A percentile compares a stretch with the other conserved stretches of the same genome.
These are phyloP conservation scores for Ceratocystis cubensis DNA, from an alignment of 2,329 filamentous ascomycete genomes.

Conservation along the genomic window DNA sequence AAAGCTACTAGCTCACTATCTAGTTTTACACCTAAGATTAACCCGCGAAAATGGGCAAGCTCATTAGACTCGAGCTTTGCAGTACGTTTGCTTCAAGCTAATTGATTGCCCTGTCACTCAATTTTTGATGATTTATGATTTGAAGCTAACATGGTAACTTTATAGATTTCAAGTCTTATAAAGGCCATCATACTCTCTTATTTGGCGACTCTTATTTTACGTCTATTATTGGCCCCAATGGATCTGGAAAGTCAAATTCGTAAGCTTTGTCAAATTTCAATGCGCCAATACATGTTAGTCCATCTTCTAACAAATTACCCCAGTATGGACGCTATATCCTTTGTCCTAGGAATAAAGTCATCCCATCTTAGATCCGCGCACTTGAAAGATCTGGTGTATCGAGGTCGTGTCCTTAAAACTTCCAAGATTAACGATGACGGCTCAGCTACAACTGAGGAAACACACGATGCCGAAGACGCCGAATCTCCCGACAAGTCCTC, in stretches of 20 bases:
- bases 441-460: constrained; percentile 52
- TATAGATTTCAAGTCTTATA: constrained; percentile 97
- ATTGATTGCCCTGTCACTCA: neutral
- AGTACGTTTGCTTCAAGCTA: constrained; percentile 43
- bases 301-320: constrained; percentile 6
- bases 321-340: constrained; percentile 98
- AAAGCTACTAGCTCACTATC: neutral
- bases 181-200: constrained; percentile 83
- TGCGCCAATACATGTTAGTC: neutral
- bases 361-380: constrained; percentile 93
- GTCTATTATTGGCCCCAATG: constrained; percentile 98
- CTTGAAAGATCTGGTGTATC: constrained; percentile 88
- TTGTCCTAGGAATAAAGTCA: constrained; percentile 95
- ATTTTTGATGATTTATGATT: neutral
- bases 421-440: constrained; percentile 88
- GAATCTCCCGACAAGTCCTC: constrained; percentile 49
- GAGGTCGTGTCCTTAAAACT: constrained; percentile 81
- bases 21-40: neutral
- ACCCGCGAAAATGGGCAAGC: constrained; percentile 69
- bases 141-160: constrained; percentile 11
- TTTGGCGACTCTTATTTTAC: constrained; percentile 99
- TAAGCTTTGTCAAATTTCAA: constrained; percentile 33
- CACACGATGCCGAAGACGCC: constrained; percentile 46
- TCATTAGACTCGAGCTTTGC: constrained; percentile 86
- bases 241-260: constrained; percentile 98